Conservation (phyloP, 441 rosid genomes). For the Jatropha multifida region DNA sequence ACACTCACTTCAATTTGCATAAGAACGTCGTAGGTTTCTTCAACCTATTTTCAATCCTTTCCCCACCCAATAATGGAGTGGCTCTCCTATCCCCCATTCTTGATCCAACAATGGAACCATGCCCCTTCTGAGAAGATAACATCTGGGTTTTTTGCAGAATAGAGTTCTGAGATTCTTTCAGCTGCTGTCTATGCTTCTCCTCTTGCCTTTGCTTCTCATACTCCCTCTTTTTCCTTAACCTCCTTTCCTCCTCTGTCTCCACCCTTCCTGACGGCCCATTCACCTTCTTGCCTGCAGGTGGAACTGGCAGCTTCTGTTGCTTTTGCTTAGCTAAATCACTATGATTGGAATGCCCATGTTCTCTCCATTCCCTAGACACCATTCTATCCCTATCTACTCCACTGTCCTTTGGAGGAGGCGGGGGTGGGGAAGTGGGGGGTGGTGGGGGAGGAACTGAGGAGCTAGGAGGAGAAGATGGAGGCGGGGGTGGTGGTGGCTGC, state of each 20-base stretch:
- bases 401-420: constrained; percentile 58
- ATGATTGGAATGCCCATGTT: constrained; percentile 44
- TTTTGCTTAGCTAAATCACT: constrained; percentile 36
- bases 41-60: constrained; percentile 86
- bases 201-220: constrained; percentile 82
- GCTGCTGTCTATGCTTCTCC: constrained; percentile 64
- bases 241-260: constrained; percentile 94
- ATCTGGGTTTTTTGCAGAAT: constrained; percentile 56
- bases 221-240: constrained; percentile 88
- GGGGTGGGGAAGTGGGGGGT: constrained; percentile 73
- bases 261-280: constrained; percentile 52
- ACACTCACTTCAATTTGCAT: constrained; percentile 96
- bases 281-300: constrained; percentile 45
- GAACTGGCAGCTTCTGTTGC: constrained; percentile 43
- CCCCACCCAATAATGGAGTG: constrained; percentile 66
- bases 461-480: constrained; percentile 55
- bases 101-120: constrained; percentile 67
- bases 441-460: constrained; percentile 75
- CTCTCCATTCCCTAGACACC: constrained; percentile 45
- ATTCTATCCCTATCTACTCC: constrained; percentile 37
- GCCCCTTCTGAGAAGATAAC: constrained; percentile 63
- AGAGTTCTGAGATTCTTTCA: constrained; percentile 59
- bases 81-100: constrained; percentile 83
- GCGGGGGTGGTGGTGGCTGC: constrained; percentile 54
- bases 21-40: constrained; percentile 98